Conservation (phyloP, 345 rosid species). For the Sonneratia alba region DNA sequence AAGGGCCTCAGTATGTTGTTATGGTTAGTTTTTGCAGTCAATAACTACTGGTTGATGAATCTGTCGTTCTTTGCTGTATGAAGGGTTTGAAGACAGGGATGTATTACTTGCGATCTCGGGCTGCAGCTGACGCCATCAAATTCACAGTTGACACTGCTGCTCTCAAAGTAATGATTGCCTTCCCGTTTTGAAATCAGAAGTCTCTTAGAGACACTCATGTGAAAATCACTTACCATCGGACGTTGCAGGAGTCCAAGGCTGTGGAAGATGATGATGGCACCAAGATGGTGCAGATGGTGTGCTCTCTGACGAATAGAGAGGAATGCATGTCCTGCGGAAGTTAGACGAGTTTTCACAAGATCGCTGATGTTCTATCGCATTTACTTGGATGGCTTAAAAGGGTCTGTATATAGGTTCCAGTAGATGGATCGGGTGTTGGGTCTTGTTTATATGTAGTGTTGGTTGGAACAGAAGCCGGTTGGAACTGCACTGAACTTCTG, state of each 20-base stretch:
- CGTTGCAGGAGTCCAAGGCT: slow-evolving; percentile 33
- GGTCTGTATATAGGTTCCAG: too few species aligned
- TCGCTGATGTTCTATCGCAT: too few species aligned
- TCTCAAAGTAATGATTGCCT: slow-evolving; percentile 37
- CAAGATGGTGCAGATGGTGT: slow-evolving; percentile 76
- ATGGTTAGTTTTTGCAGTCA: background rate
- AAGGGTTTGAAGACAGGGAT: slow-evolving; percentile 92
- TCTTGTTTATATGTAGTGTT: too few species aligned
- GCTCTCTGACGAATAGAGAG: slow-evolving; percentile 75
- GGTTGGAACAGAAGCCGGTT: too few species aligned
- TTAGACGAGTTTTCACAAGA: too few species aligned
- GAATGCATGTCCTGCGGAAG: slow-evolving; percentile 64
- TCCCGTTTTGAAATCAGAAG: background rate
- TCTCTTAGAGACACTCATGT: background rate
- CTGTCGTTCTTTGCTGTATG: background rate
- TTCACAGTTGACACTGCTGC: slow-evolving; percentile 80
- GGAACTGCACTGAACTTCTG: too few species aligned
- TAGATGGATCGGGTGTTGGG: too few species aligned
- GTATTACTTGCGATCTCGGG: slow-evolving; percentile 85
- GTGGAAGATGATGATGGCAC: slow-evolving; percentile 40
- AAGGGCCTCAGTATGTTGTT: too few species aligned
- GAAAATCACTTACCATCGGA: background rate
- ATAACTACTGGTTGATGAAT: background rate
- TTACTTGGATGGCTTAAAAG: too few species aligned
- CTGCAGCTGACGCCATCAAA: slow-evolving; percentile 98